phyloP scores from a whole-genome alignment of 108 stramenopile species.

The Mediolabrus comicus region DNA sequence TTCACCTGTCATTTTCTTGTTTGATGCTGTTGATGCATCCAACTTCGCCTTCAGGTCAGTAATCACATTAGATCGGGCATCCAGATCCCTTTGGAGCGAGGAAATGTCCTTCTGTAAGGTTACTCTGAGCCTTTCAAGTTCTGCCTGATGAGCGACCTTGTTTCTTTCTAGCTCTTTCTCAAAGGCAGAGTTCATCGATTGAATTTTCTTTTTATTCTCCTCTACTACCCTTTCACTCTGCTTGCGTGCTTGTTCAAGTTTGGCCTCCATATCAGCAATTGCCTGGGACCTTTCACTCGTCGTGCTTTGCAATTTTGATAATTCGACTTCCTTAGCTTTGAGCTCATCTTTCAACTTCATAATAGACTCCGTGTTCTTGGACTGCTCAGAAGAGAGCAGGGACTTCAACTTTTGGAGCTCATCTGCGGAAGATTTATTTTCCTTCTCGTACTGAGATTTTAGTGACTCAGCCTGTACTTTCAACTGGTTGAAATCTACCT shows the following conservation, averaged over 20 bases:
- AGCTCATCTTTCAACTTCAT: slow-evolving; percentile 23
- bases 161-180: slow-evolving; percentile 12
- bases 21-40: slow-evolving; percentile 24
- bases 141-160: slow-evolving; percentile 15
- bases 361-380: slow-evolving; percentile 29
- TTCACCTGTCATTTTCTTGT: slow-evolving; percentile 12
- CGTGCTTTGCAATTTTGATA: slow-evolving; percentile 14
- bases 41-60: slow-evolving; percentile 24
- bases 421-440: slow-evolving; percentile 11
- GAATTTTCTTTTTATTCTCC: slow-evolving; percentile 26
- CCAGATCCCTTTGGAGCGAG: slow-evolving; percentile 24
- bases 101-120: slow-evolving; percentile 23
- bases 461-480: slow-evolving; percentile 28
- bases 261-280: slow-evolving; percentile 26
- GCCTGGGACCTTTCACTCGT: slow-evolving; percentile 18
- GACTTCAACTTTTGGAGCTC: slow-evolving; percentile 16
- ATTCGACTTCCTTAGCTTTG: slow-evolving; percentile 23
- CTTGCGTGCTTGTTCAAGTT: slow-evolving; percentile 13
- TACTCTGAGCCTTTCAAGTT: slow-evolving; percentile 12
- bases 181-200: slow-evolving; percentile 9
- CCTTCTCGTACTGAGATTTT: slow-evolving; percentile 28
- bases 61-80: slow-evolving; percentile 12
- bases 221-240: slow-evolving; percentile 21
- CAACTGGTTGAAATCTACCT: slow-evolving; percentile 18
- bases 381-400: slow-evolving; percentile 20